A percentile compares a stretch with the other conserved stretches of the same genome.
Evolutionary conservation across 768 basidiomycete species (phyloP).

Genomic region (Multifurca ochricompacta): DNA sequence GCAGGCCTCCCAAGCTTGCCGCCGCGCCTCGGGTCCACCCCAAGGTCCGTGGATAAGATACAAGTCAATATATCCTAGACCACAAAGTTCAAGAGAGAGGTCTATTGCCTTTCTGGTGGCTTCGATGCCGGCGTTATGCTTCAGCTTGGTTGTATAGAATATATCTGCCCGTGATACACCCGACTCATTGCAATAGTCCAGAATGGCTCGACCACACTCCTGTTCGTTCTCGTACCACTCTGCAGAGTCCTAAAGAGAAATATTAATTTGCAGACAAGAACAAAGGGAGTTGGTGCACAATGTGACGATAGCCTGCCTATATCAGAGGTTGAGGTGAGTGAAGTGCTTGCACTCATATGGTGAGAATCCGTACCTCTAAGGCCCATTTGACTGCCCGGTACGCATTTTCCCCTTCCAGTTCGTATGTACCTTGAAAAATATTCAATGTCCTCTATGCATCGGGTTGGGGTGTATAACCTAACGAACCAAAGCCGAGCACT

Average conservation of each 20-base stretch:
- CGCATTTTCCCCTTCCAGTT: slow-evolving; percentile 50
- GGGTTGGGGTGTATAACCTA: neutral
- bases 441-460: neutral
- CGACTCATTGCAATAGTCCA: slow-evolving; percentile 41
- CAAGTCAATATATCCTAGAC: slow-evolving; percentile 59
- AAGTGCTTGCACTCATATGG: neutral
- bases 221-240: slow-evolving; percentile 60
- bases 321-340: neutral
- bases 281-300: slow-evolving; percentile 33
- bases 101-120: slow-evolving; percentile 42
- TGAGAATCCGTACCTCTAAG: slow-evolving; percentile 41
- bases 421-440: slow-evolving; percentile 42
- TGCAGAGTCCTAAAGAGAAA: slow-evolving; percentile 34
- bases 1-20: slow-evolving; percentile 59
- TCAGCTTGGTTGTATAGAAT: slow-evolving; percentile 68
- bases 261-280: slow-evolving; percentile 1
- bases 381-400: slow-evolving; percentile 53
- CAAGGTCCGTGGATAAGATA: slow-evolving; percentile 67
- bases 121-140: slow-evolving; percentile 46
- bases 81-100: slow-evolving; percentile 44
- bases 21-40: slow-evolving; percentile 48
- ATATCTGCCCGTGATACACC: slow-evolving; percentile 48
- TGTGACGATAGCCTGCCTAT: slow-evolving; percentile 57
- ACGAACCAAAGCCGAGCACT: slow-evolving; percentile 46
- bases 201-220: slow-evolving; percentile 55